Base-by-base conservation (phyloP, 2,329 filamentous ascomycete genomes). In the Aspergillus sp. region DNA sequence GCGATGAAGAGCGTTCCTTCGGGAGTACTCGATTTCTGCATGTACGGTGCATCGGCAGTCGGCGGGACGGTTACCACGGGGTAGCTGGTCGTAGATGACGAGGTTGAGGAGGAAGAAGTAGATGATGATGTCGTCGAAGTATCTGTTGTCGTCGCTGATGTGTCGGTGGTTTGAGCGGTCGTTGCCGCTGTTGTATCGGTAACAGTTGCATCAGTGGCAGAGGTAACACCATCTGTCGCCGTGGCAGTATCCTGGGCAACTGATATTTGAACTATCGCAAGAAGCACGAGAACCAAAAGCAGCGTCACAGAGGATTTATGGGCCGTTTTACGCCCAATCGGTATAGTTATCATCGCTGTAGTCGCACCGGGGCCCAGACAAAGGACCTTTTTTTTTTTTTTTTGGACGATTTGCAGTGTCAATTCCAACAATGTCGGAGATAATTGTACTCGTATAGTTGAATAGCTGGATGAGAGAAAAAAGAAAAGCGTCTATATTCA, bases 1-100 rank as follows among this genome's bases (percentile, higher is more conserved):
- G 83, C 86, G 58, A 98, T 98, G 71, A 98, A 98, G 46, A 98
- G 86, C 4, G 91, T 96, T 43, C 93, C 93, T 59, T 97, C 87
- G 2, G 93, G 93, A 8, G 90, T 75, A 42, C 71, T 83, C 1
- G 90, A 94, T 58, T 85, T 83, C 61, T 90, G 85, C 88, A 97
- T 95, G 64, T 88, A 98, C 11, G 91, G 90, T 5, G 93, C 93
- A 59, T 85, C 81, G 33, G 79, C 76, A 3, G 88, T 95, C 27
- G 90, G 86, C 6, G 93, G 93, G 3, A 97, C 84, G 27, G 82
- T 78, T 4, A 89, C 76, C 1, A 86, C 71, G 5, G 90, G 87
- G 41, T 54, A 43, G 44, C 54, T 43, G 11, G 63, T 59, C 19
- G 53, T 54, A 6, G 59, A 58, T 6, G 52, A 52, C 9, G 53